Evolutionary conservation across 106 monocot species (phyloP).

Genomic region (Amphibolis antarctica): DNA sequence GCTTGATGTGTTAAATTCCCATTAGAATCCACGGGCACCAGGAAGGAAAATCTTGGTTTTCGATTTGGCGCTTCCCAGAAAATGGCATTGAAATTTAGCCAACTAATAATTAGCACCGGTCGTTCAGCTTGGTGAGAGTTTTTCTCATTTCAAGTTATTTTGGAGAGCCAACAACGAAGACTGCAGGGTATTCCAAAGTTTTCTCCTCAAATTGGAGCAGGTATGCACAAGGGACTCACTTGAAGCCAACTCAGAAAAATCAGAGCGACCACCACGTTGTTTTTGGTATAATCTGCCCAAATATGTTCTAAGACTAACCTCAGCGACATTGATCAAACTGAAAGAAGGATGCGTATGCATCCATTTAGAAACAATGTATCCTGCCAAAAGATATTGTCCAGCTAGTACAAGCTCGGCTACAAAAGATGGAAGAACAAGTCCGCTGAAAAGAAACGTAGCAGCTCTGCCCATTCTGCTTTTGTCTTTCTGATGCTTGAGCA

Average conservation of each 20-base stretch:
- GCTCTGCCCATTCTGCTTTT: background rate
- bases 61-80: too few species aligned
- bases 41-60: too few species aligned
- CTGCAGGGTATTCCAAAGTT: constrained; percentile 17
- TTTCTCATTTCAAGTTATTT: constrained; percentile 2
- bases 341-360: constrained; percentile 58
- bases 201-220: constrained; percentile 25
- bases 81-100: too few species aligned
- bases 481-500: constrained; percentile 12
- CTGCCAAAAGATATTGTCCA: constrained; percentile 59
- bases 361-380: constrained; percentile 61
- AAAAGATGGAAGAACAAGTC: constrained; percentile 61
- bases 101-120: too few species aligned
- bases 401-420: constrained; percentile 53
- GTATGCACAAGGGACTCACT: constrained; percentile 20
- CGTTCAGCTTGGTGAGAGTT: too few species aligned
- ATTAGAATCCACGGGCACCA: too few species aligned
- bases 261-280: background rate
- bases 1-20: too few species aligned
- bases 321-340: constrained; percentile 42
- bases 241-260: constrained; percentile 16
- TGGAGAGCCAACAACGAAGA: constrained; percentile 21
- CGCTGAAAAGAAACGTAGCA: constrained; percentile 21
- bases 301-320: constrained; percentile 48
- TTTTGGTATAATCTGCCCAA: constrained; percentile 35